A percentile compares a stretch with the other conserved stretches of the same genome.
Conservation (phyloP, 1,139 yeast genomes). For the Groenewaldozyma sp. region DNA sequence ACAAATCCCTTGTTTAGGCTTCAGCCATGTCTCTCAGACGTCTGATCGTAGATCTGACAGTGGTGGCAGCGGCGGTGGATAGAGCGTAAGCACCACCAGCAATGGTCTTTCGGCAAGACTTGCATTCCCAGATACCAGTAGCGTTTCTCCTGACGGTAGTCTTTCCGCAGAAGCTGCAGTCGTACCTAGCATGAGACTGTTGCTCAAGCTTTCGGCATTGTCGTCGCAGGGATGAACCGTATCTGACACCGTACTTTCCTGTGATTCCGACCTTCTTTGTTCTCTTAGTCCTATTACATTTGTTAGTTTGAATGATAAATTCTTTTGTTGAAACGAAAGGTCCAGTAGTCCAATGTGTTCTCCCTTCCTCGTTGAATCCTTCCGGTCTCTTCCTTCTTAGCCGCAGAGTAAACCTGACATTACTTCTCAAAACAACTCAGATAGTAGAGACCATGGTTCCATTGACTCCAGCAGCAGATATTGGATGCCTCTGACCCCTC, state of each 20-base stretch:
- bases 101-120: slow-evolving; percentile 88
- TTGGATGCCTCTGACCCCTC: too few relatives aligned
- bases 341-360: background rate
- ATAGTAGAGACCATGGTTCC: too few relatives aligned
- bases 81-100: slow-evolving; percentile 99
- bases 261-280: slow-evolving; percentile 99
- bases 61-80: slow-evolving; percentile 98
- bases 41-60: slow-evolving; percentile 99
- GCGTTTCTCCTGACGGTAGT: slow-evolving; percentile 96
- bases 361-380: too few relatives aligned
- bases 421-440: too few relatives aligned
- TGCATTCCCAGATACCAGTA: slow-evolving; percentile 98
- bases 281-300: slow-evolving; percentile 78
- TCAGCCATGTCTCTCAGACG: slow-evolving; percentile 99
- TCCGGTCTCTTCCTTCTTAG: too few relatives aligned
- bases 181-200: slow-evolving; percentile 98
- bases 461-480: too few relatives aligned
- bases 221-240: slow-evolving; percentile 99
- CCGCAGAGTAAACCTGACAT: too few relatives aligned
- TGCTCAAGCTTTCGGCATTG: slow-evolving; percentile 99
- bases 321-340: background rate
- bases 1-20: slow-evolving; percentile 48
- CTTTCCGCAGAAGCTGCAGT: slow-evolving; percentile 99
- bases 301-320: slow-evolving; percentile 3
- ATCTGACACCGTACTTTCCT: slow-evolving; percentile 99